Evolutionary conservation across 495 filamentous ascomycete species (phyloP), one percentile per base, ranked within the genome.

Genomic region (Xylaria venustula): DNA sequence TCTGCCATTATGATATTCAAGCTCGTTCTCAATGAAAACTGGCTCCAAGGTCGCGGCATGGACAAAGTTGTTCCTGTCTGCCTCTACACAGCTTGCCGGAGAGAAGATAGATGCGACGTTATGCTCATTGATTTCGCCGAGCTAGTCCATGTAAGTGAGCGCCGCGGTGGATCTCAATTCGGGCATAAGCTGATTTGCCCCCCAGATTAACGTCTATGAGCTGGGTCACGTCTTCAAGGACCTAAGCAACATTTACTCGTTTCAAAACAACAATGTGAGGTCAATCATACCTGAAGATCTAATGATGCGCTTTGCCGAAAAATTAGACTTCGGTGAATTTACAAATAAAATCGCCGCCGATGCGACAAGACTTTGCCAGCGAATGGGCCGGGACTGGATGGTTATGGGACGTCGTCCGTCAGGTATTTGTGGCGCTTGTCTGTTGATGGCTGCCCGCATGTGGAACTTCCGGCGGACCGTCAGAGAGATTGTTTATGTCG

Each of bases 111-210:
- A 74, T 82, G 86, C 57, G 71, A 76, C 74, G 77, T 87, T 61
- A 91, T 98, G 89, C 81, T 98, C 15, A 97, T 98, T 69, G 94
- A 98, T 77, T 89, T 98, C 64, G 90, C 95, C 9, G 95, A 98
- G 67, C 81, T 90, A 46, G 76, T 93, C 45, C 84, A 66, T 14
- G 68, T 71, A 66, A 64, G 68, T 63, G 80, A 70, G 15, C 8
- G 5, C 54, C 5, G 17, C 25, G 46, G n/a, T 46, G 44, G 46
- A 5, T 19, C 19, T n/a, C 25, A 23, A 46, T 28, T 30, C 25
- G 7, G 19, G 22, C 25, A 49, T 30, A 7, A 34, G 25, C 71
- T 74, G 52, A 76, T 61, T 23, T 58, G 19, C 48, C 3, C 15
- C 34, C 11, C 47, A 92, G 83, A 81, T 91, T 54, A 96, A 97